These are phyloP conservation scores for Umbelopsis sp. DNA, from an alignment of 192 early-diverging fungal species.

Conservation along the genomic window DNA sequence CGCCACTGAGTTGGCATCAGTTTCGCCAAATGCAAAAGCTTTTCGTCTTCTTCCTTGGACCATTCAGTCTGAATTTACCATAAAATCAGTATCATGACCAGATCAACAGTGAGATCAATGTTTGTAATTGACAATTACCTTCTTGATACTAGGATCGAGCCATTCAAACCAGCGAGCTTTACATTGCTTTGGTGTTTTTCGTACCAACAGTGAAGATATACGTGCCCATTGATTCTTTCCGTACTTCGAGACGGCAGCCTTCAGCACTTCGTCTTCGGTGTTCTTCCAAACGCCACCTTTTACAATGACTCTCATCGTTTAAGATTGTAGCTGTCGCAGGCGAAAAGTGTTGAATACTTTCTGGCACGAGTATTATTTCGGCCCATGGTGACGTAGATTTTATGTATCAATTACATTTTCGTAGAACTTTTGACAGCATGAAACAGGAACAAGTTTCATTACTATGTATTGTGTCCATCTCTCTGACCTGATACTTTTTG, in stretches of 20 bases:
- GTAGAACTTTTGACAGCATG: too few species aligned
- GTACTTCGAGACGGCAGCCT: constrained; percentile 97
- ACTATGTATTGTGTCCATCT: too few species aligned
- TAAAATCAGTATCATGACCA: not conserved
- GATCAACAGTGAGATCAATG: not conserved
- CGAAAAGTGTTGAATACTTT: constrained; percentile 1
- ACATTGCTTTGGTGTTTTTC: constrained; percentile 98
- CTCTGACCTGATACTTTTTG: too few species aligned
- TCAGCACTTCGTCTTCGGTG: constrained; percentile 98
- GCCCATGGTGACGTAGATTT: not conserved
- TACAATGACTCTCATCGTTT: constrained; percentile 61
- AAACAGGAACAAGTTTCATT: too few species aligned
- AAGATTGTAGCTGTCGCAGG: not conserved
- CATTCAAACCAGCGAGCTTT: constrained; percentile 99
- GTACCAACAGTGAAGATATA: constrained; percentile 92
- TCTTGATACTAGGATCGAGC: constrained; percentile 98
- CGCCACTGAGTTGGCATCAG: constrained; percentile 99
- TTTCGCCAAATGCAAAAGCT: constrained; percentile 94
- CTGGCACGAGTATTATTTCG: not conserved
- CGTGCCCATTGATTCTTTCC: constrained; percentile 99
- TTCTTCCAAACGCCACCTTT: constrained; percentile 99
- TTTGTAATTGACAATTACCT: constrained; percentile 46
- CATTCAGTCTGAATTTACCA: constrained; percentile 78
- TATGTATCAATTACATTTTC: too few species aligned
- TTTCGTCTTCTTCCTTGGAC: constrained; percentile 99